Evolutionary conservation across 345 rosid genomes (phyloP).

Genomic region (Excoecaria agallocha): DNA sequence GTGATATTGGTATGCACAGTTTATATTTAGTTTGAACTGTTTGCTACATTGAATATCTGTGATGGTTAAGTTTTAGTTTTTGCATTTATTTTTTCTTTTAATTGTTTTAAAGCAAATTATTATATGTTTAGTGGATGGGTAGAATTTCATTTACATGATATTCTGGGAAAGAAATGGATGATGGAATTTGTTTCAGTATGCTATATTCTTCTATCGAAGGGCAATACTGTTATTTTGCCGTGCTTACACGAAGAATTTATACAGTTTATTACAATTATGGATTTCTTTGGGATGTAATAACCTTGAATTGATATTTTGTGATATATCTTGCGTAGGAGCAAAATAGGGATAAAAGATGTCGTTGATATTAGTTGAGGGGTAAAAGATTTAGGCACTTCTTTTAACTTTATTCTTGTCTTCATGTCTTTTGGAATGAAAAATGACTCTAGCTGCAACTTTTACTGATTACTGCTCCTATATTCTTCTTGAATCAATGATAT

Average conservation of each 20-base stretch:
- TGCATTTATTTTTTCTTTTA: background rate
- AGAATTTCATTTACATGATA: background rate
- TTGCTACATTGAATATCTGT: background rate
- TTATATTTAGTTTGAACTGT: background rate
- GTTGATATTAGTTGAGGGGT: background rate
- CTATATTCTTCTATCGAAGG: background rate
- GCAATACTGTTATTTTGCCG: background rate
- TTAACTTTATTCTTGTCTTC: background rate
- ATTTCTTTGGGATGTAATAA: background rate
- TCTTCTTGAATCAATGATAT: background rate
- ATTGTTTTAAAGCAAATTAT: background rate
- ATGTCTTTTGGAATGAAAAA: background rate
- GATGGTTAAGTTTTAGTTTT: background rate
- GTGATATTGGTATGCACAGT: constrained; percentile 66
- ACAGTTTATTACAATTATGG: background rate
- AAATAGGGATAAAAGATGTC: background rate
- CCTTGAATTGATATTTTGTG: background rate
- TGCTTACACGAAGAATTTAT: background rate
- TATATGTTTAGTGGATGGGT: too few relatives aligned
- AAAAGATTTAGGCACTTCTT: background rate
- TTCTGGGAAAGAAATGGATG: background rate
- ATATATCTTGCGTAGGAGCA: background rate
- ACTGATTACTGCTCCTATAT: background rate
- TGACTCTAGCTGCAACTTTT: background rate
- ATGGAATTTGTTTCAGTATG: background rate